Evolutionary conservation across 2,329 filamentous ascomycete genomes (phyloP), one percentile per base, ranked within the genome.

Genomic region (Diaporthe australafricana): DNA sequence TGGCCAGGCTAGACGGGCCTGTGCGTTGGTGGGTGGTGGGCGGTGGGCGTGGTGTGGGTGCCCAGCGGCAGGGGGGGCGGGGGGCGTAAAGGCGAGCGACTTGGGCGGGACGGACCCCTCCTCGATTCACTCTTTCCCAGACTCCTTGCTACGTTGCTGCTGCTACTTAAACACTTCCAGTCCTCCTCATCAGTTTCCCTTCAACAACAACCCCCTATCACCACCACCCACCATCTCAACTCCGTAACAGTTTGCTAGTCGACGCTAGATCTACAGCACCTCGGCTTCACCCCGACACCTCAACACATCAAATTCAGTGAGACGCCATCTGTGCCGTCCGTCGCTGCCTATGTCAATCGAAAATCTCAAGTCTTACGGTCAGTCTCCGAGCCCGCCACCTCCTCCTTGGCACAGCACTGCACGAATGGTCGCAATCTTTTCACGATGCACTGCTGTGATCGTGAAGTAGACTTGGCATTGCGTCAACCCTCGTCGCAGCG

Each of bases 311-410:
- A 69, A 73, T 76, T 75, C 77, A 87, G 86, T 86, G 85, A 88
- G 86, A 81, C 83, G 81, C 82, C 81, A 78, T 42, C 77, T 79
- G 80, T 83, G 82, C 83, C 80, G 85, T 88, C 86, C 81, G 85
- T 88, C 86, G 86, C 86, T 87, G 78, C 81, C 79, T 95, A 96
- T 96, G 94, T 96, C 94, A 91, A 96, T 96, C 93, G 93, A 96
- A 95, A 97, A 97, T 91, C 93, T 97, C 87, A 96, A 96, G 91
- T 70, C 70, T 50, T 72, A 70, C 63, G 70, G 70, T 72, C 60
- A 70, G 70, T 70, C 16, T 11, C 20, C 22, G n/a, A 52, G 22
- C 45, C 17, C 38, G 25, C 12, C 12, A 3, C n/a, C 53, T 14
- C 22, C 5, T 25, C 60, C 30, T 25, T 16, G 16, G 45, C 60